These are phyloP conservation scores for Artemisia tridentata DNA, from an alignment of 129 eudicot species.

Conservation along the genomic window DNA sequence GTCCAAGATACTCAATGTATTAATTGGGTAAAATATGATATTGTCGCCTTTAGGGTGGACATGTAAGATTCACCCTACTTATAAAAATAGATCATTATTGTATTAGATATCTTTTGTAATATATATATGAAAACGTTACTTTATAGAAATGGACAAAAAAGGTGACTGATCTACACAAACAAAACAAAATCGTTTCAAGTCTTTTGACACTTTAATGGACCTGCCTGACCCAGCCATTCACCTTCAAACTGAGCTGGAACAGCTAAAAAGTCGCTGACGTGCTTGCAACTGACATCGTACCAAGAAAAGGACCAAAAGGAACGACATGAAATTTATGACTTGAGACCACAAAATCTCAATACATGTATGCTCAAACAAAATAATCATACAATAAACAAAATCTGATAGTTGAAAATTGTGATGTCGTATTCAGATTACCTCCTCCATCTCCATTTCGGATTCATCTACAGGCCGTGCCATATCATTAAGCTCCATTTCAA, in stretches of 20 bases:
- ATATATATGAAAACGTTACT: no score
- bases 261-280: no score
- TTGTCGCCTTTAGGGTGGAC: no score
- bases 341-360: background rate
- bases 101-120: no score
- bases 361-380: background rate
- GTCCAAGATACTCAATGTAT: no score
- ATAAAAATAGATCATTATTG: no score
- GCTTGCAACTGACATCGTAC: no score
- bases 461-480: conserved; percentile 46
- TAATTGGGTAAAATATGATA: no score
- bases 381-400: background rate
- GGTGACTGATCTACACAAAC: background rate
- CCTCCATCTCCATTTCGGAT: conserved; percentile 45
- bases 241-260: no score
- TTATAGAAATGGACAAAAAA: background rate
- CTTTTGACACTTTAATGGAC: no score
- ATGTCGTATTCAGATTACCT: conserved; percentile 37
- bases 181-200: background rate
- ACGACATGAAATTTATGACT: background rate
- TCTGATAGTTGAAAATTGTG: background rate
- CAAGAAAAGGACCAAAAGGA: background rate
- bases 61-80: no score
- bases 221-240: no score
- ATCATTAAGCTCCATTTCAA: conserved; percentile 86